Base-by-base conservation (phyloP, 768 basidiomycete species). In the Wakefieldia striispora region DNA sequence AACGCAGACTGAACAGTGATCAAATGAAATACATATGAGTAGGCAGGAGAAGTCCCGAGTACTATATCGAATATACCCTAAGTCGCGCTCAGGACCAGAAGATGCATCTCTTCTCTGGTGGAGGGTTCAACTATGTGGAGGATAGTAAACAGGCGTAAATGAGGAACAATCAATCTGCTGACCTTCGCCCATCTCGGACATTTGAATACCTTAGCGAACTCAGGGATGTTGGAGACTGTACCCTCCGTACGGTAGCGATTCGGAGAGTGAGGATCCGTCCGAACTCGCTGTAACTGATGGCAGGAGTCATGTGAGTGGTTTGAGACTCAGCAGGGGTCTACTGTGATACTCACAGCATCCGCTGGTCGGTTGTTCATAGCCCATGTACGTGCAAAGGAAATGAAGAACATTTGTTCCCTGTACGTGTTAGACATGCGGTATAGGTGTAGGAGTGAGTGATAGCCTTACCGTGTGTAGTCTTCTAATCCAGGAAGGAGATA, bases 391-490 rank as follows among this genome's bases (percentile, higher is more conserved):
- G 82, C 94, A 61, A 90, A 95, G 2, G 91, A 81, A 47, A 97
- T 82, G 75, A 97, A 97, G 73, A 97, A 97, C 24, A 97, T 70
- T 72, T 97, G 95, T 35, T 97, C 95, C 50, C 88, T 89, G 43
- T 14, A 11, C 21, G 21, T 13, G 27, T n/a, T 50, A n/a, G 34
- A 52, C 39, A 19, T 0, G 14, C 14, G 12, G 16, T n/a, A 31
- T 14, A 16, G 14, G 33, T 33, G 33, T 33, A 16, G 33, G 33
- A 5, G 35, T 16, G 43, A 21, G 36, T 17, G 10, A 23, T 11
- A 14, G 10, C 8, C 74, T 41, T 44, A 83, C 88, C 85, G 79
- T 2, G 88, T 87, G 60, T 77, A 88, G 42, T 79, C 72, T 51
- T 79, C 72, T 51, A 97, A 68, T 16, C 94, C 94, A 11, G 94